These are phyloP conservation scores for Salinomyces thailandicus DNA, from an alignment of 2,329 filamentous ascomycete genomes.

Conservation along the genomic window DNA sequence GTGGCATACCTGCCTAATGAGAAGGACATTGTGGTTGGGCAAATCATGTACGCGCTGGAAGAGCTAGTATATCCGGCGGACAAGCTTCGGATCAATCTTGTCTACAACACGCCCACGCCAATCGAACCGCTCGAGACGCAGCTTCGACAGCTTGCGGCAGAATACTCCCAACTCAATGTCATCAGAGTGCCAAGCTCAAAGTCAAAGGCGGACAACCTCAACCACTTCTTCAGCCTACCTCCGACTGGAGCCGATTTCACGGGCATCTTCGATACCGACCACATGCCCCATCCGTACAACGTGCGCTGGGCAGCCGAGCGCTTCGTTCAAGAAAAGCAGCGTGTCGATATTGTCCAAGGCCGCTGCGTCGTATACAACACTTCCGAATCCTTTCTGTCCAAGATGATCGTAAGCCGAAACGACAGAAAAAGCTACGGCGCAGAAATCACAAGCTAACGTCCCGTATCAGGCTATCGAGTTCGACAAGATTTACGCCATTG, in stretches of 20 bases:
- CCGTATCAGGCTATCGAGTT: constrained; percentile 41
- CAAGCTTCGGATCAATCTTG: constrained; percentile 36
- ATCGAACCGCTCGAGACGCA: constrained; percentile 39
- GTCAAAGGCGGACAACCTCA: constrained; percentile 42
- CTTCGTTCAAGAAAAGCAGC: constrained; percentile 28
- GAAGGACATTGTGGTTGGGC: constrained; percentile 15
- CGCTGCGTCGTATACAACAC: constrained; percentile 42
- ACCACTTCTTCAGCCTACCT: constrained; percentile 35
- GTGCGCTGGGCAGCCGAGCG: constrained; percentile 40
- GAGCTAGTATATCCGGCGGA: constrained; percentile 37
- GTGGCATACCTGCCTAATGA: constrained; percentile 44
- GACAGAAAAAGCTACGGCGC: not conserved
- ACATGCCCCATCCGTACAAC: constrained; percentile 41
- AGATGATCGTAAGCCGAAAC: constrained; percentile 41
- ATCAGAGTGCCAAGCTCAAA: constrained; percentile 40
- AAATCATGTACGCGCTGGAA: constrained; percentile 35
- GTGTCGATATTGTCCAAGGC: constrained; percentile 40
- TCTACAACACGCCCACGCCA: constrained; percentile 40
- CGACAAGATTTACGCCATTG: constrained; percentile 43
- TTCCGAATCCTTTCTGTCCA: constrained; percentile 33
- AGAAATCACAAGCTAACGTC: not conserved
- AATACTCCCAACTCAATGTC: constrained; percentile 33
- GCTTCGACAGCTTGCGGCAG: constrained; percentile 28
- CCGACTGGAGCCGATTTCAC: constrained; percentile 37
- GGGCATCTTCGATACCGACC: constrained; percentile 42